Evolutionary conservation across 306 rosid genomes (phyloP), one percentile per base, ranked within the genome.

Genomic region (Trifolium repens): DNA sequence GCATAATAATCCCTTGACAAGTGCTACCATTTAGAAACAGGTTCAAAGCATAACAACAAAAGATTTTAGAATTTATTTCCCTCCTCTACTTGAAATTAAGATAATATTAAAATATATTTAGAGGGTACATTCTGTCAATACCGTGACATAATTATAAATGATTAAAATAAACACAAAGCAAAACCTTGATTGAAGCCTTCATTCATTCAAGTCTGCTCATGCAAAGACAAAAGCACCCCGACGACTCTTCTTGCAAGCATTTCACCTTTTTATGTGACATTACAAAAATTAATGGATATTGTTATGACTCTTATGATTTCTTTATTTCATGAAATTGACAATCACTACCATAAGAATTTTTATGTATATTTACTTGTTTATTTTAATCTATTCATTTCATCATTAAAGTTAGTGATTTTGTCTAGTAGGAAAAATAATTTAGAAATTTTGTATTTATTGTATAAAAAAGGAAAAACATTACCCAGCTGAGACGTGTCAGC

Each of bases 121-220:
- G 47, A 72, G 53, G 67, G 72, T 78, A 75, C 85, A 59, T 69
- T 82, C 52, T 84, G 73, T 78, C 50, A 71, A 82, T 43, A 73
- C 34, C 80, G 76, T 71, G 72, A 84, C 72, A 72, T 39, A 67
- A 43, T 14, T 14, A 71, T 8, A 76, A 77, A 30, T 3, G 53
- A 24, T 60, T 61, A 74, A 74, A 74, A 50, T 59, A 66, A 27
- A 27, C 0, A 82, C 44, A 64, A 77, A 80, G 79, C 19, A 60
- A 57, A 84, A 86, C 67, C 87, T 87, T 84, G 92, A 91, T 91
- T 84, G 81, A 87, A 87, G 97, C 82, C 85, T 75, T 81, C 80
- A 67, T 75, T 81, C 80, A 67, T 75, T 79, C 78, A 71, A 77
- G 88, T 82, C 83, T 69, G 77, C 81, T 67, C 68, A 79, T 9